Percentiles rank a stretch among this genome's conserved stretches.
phyloP scores from a whole-genome alignment of 2,329 filamentous ascomycete genomes.

The Truncatella angustata region DNA sequence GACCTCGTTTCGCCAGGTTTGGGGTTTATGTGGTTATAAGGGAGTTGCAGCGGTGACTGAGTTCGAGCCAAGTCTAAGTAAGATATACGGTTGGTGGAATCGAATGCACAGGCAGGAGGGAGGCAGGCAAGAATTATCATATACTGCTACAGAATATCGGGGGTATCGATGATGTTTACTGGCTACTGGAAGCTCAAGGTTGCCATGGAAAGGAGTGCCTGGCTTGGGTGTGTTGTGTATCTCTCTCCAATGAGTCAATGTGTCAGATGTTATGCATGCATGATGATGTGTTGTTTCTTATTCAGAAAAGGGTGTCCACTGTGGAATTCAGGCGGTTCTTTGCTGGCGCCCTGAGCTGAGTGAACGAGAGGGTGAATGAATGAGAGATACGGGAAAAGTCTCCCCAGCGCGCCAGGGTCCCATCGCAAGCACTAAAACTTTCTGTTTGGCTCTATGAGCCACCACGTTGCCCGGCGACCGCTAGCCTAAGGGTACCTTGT shows the following conservation, averaged over 20 bases:
- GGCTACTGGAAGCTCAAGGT: neutral
- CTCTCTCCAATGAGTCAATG: slow-evolving; percentile 2
- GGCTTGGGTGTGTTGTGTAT: too few relatives aligned
- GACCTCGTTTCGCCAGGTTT: too few relatives aligned
- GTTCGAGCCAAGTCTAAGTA: too few relatives aligned
- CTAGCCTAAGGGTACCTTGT: neutral
- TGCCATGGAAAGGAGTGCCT: slow-evolving; percentile 10
- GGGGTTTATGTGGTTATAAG: neutral
- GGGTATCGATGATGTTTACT: slow-evolving; percentile 8
- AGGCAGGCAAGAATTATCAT: neutral
- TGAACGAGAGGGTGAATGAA: neutral
- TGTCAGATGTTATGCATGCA: slow-evolving; percentile 7
- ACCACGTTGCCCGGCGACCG: slow-evolving; percentile 7
- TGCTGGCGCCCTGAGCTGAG: too few relatives aligned
- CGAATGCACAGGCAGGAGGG: neutral
- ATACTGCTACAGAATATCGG: neutral
- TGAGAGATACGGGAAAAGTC: neutral
- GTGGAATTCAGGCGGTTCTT: neutral
- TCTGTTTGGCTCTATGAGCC: slow-evolving; percentile 1
- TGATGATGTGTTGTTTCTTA: slow-evolving; percentile 2
- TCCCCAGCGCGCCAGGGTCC: neutral
- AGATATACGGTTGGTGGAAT: neutral
- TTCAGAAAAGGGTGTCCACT: neutral
- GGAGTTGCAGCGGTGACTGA: too few relatives aligned
- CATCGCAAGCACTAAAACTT: slow-evolving; percentile 3